These are phyloP conservation scores for Fistulifera solaris DNA, from an alignment of 108 stramenopile species.

Conservation along the genomic window DNA sequence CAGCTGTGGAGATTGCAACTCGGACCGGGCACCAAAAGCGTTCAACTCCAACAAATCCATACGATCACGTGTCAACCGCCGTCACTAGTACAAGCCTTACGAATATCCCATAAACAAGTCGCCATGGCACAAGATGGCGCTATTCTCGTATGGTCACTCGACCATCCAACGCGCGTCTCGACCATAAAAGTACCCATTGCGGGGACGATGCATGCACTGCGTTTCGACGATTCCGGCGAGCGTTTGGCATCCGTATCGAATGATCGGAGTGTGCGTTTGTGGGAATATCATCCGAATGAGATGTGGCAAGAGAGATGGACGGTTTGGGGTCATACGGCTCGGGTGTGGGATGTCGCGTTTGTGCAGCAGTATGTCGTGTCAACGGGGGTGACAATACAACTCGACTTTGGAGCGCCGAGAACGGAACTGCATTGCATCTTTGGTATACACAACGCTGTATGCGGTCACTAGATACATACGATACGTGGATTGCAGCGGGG, in stretches of 20 bases:
- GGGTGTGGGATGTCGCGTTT: conserved; percentile 60
- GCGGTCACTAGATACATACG: conserved; percentile 40
- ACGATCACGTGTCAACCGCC: not conserved
- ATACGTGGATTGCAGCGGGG: conserved; percentile 34
- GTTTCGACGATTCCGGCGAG: conserved; percentile 4
- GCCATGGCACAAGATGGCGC: not conserved
- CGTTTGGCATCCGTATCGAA: conserved; percentile 58
- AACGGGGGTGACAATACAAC: conserved; percentile 66
- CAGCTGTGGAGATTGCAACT: conserved; percentile 1
- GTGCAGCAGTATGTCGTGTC: conserved; percentile 23
- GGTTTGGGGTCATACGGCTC: conserved; percentile 68
- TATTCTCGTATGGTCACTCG: conserved; percentile 3
- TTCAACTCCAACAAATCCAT: not conserved
- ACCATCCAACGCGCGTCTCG: not conserved
- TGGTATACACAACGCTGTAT: conserved; percentile 30
- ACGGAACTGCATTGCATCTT: conserved; percentile 23
- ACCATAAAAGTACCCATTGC: not conserved
- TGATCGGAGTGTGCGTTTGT: conserved; percentile 71
- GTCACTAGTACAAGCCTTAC: no score
- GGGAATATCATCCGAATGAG: conserved; percentile 19
- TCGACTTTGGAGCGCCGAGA: conserved; percentile 43
- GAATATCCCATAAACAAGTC: no score
- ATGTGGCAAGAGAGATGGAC: conserved; percentile 37
- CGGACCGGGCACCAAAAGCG: not conserved
- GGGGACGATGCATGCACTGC: conserved; percentile 3